Conservation (phyloP, 345 rosid species). For the Excoecaria agallocha region DNA sequence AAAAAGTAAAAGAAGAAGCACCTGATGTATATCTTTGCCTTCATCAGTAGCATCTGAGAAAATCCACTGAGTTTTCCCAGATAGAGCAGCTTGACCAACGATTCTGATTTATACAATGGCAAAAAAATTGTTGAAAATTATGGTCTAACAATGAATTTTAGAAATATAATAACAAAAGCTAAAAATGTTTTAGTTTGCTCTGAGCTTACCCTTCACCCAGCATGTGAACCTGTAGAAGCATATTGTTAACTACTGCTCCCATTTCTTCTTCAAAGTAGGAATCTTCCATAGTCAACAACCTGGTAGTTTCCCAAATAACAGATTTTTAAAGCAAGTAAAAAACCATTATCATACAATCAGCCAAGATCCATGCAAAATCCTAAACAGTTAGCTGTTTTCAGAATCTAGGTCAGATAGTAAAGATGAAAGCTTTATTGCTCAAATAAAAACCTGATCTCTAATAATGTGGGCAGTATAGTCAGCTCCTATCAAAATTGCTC, state of each 20-base stretch:
- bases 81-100: conserved; percentile 53
- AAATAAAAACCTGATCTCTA: neutral
- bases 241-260: conserved; percentile 42
- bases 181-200: neutral
- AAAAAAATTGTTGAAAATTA: neutral
- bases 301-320: conserved; percentile 30
- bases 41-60: conserved; percentile 42
- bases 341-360: neutral
- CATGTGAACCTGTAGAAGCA: conserved; percentile 57
- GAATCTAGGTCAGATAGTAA: conserved; percentile 7
- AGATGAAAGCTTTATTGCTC: conserved; percentile 2
- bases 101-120: conserved; percentile 18
- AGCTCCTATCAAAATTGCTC: neutral
- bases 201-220: conserved; percentile 80
- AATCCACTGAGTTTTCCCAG: conserved; percentile 74
- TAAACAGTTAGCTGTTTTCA: conserved; percentile 6
- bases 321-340: conserved; percentile 18
- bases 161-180: neutral
- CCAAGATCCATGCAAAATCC: neutral
- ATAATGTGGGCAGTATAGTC: conserved; percentile 5
- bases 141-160: neutral
- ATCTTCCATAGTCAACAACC: conserved; percentile 77
- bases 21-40: conserved; percentile 38
- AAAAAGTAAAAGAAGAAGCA: conserved; percentile 18
- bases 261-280: conserved; percentile 59